Base-by-base conservation (phyloP, 345 rosid species). In the Salix koriyanagi region DNA sequence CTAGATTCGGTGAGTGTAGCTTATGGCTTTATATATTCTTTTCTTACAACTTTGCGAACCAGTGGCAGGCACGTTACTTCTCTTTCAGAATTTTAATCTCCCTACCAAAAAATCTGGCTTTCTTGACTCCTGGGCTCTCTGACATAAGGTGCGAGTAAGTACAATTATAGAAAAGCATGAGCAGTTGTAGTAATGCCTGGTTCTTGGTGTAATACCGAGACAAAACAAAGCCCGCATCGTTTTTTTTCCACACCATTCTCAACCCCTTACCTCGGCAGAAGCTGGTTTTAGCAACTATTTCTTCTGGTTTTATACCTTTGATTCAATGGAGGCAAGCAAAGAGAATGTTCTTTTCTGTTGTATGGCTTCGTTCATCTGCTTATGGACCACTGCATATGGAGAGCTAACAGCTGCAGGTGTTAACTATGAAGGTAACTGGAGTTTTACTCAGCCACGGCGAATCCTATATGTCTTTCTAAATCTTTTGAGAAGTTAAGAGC, bases 321-420 rank as follows among this genome's bases (percentile, higher is more conserved):
- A 60, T 67, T 77, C 67, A 81, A 84, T 83, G 89, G 90, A 75
- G 61, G 72, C 76, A 73, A 83, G 65, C 62, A 80, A 84, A 83
- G 80, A 70, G 68, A 70, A 65, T 65, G 70, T 44, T 76, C 71
- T 42, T 69, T 79, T 82, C 36, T 80, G 75, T 70, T 83, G 71
- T 82, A 50, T 79, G 67, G 73, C 52, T 61, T 70, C 85, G 68
- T 75, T 84, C n/a, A n/a, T 39, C 75, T 85, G 84, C 83, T 73
- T 86, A 65, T 84, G 85, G 83, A 75, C 72, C 71, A 58, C 76
- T 84, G 87, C 88, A 28, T 74, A 65, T 79, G 98, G 93, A 54
- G 79, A 89, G 82, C 91, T 94, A 25, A 89, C 97, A 69, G 81
- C 93, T 21, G 83, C 89, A 85, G 98, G 97, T 74, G 93, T 92